Conservation (phyloP, 306 rosid species). For the Myrica gale region DNA sequence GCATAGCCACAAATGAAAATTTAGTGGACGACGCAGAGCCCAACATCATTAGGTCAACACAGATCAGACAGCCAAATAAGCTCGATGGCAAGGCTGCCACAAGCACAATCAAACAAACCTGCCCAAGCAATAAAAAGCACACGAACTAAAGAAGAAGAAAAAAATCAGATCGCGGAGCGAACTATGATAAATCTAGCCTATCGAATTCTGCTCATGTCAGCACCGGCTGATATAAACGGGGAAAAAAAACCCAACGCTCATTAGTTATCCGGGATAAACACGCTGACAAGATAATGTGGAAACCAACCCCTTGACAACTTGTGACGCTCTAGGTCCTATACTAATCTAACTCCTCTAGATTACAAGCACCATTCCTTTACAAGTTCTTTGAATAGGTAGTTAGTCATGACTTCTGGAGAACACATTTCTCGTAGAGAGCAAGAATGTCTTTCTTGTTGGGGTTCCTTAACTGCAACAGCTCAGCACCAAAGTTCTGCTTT, state of each 20-base stretch:
- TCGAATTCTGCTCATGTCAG: not conserved
- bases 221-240: not conserved
- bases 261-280: not conserved
- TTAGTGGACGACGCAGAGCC: not conserved
- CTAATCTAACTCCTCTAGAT: constrained; percentile 9
- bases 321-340: constrained; percentile 19
- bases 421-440: constrained; percentile 73
- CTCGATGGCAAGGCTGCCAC: not conserved
- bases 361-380: constrained; percentile 30
- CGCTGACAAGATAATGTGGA: constrained; percentile 14
- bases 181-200: not conserved
- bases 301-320: constrained; percentile 9
- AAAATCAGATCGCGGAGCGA: not conserved
- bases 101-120: not conserved
- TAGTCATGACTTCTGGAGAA: constrained; percentile 61
- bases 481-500: constrained; percentile 76
- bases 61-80: not conserved
- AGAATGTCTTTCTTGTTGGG: constrained; percentile 73
- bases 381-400: constrained; percentile 20
- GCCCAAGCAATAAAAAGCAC: not conserved
- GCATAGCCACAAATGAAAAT: not conserved
- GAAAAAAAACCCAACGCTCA: not conserved
- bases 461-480: constrained; percentile 73
- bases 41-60: not conserved
- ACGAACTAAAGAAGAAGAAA: not conserved